phyloP scores from a whole-genome alignment of 306 rosid species.

The Prinsepia uniflora region DNA sequence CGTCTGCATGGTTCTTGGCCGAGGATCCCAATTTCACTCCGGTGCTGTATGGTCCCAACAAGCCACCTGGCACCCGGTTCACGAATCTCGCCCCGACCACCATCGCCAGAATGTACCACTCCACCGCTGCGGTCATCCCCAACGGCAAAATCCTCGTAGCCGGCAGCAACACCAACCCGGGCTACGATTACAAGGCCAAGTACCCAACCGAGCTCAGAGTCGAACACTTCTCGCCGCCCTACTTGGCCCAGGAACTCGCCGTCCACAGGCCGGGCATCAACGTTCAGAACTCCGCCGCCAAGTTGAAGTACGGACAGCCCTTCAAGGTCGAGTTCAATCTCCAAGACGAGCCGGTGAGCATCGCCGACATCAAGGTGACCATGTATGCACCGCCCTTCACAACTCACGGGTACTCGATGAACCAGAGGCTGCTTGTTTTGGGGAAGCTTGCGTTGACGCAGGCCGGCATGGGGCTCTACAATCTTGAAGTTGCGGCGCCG shows the following conservation, averaged over 20 bases:
- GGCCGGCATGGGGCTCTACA: conserved; percentile 6
- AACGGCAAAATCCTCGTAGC: conserved; percentile 60
- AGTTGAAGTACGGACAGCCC: conserved; percentile 16
- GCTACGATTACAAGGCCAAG: conserved; percentile 37
- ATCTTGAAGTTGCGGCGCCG: conserved; percentile 36
- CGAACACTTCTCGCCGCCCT: conserved; percentile 74
- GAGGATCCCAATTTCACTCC: conserved; percentile 60
- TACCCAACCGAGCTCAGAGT: conserved; percentile 73
- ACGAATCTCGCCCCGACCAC: conserved; percentile 16
- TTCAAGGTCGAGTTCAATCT: conserved; percentile 29
- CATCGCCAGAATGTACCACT: conserved; percentile 87
- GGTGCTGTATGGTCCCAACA: conserved; percentile 41
- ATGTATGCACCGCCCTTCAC: conserved; percentile 83
- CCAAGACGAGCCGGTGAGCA: not conserved
- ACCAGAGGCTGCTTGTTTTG: conserved; percentile 57
- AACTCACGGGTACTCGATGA: conserved; percentile 81
- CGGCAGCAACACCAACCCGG: conserved; percentile 78
- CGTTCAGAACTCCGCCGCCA: not conserved
- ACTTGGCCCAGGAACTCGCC: conserved; percentile 32
- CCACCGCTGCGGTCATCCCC: conserved; percentile 62
- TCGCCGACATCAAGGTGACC: conserved; percentile 40
- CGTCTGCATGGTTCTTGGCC: conserved; percentile 70
- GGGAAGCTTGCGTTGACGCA: not conserved
- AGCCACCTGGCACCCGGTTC: conserved; percentile 28
- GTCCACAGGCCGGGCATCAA: conserved; percentile 33